Evolutionary conservation across 306 rosid genomes (phyloP).

Genomic region (Nissolia schottii): DNA sequence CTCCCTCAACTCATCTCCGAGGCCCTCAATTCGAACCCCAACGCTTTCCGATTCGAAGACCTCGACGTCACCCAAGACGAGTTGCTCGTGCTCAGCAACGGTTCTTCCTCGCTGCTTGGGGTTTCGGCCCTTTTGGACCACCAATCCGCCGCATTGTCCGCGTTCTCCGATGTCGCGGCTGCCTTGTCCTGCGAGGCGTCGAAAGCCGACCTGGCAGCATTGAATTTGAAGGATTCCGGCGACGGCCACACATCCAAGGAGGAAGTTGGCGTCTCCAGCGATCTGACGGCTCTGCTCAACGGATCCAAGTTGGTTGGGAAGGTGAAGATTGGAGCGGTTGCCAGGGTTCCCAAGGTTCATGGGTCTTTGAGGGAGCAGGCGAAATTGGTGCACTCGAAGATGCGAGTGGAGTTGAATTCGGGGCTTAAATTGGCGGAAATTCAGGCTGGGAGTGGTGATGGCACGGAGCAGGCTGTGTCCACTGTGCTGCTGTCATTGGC

Average conservation of each 20-base stretch:
- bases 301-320: constrained; percentile 84
- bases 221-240: constrained; percentile 69
- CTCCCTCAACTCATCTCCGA: constrained; percentile 44
- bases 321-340: constrained; percentile 32
- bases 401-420: constrained; percentile 66
- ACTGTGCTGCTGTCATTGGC: constrained; percentile 48
- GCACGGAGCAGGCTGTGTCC: constrained; percentile 36
- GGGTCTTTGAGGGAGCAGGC: constrained; percentile 55
- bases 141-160: constrained; percentile 43
- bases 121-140: constrained; percentile 58
- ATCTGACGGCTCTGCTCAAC: constrained; percentile 65
- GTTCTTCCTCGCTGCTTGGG: constrained; percentile 35
- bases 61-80: constrained; percentile 52
- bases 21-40: constrained; percentile 33
- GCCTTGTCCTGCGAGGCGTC: constrained; percentile 80
- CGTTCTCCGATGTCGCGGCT: constrained; percentile 52
- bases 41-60: constrained; percentile 9
- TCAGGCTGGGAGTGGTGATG: constrained; percentile 24
- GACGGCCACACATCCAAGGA: constrained; percentile 67
- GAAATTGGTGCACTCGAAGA: constrained; percentile 54
- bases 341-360: constrained; percentile 51
- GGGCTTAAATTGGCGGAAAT: constrained; percentile 19
- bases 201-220: constrained; percentile 57
- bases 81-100: constrained; percentile 25
- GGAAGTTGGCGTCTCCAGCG: constrained; percentile 68